Percentiles rank a stretch among this genome's conserved stretches.
These are phyloP conservation scores for Leccinum huronense DNA, from an alignment of 1,284 basidiomycete species.

Conservation along the genomic window DNA sequence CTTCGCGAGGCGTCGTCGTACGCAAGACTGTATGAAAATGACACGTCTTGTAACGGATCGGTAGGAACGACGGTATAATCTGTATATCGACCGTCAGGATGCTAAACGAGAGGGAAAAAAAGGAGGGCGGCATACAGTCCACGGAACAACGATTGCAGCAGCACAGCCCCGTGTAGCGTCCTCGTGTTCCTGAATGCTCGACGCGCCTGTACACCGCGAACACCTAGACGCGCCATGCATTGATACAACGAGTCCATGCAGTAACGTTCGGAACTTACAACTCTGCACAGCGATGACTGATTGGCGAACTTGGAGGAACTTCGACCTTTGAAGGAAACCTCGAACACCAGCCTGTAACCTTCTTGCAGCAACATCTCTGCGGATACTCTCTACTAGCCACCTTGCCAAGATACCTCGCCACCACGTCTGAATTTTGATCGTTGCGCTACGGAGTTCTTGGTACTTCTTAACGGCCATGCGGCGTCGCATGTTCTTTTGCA, in stretches of 20 bases:
- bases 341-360: slow-evolving; percentile 77
- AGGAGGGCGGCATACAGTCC: slow-evolving; percentile 65
- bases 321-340: slow-evolving; percentile 71
- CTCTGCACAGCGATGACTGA: slow-evolving; percentile 81
- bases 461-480: slow-evolving; percentile 85
- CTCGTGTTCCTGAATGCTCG: slow-evolving; percentile 61
- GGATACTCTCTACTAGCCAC: slow-evolving; percentile 67
- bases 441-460: slow-evolving; percentile 64
- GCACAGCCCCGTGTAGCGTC: slow-evolving; percentile 65
- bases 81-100: slow-evolving; percentile 33
- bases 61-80: slow-evolving; percentile 66
- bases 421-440: slow-evolving; percentile 90
- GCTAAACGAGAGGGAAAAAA: slow-evolving; percentile 33
- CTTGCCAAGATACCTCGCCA: slow-evolving; percentile 86
- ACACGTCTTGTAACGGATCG: slow-evolving; percentile 70
- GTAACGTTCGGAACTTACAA: slow-evolving; percentile 55
- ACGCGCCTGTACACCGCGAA: slow-evolving; percentile 81
- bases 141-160: slow-evolving; percentile 84
- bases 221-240: slow-evolving; percentile 45
- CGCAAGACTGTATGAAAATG: slow-evolving; percentile 87
- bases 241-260: slow-evolving; percentile 10
- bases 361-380: slow-evolving; percentile 73
- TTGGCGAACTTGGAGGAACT: slow-evolving; percentile 63
- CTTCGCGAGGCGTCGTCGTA: slow-evolving; percentile 86
- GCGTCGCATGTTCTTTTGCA: slow-evolving; percentile 96